Percentiles rank a stretch among this genome's conserved stretches.
These are phyloP conservation scores for Xylariaceae sp. DNA, from an alignment of 2,329 filamentous ascomycete species.

Conservation along the genomic window DNA sequence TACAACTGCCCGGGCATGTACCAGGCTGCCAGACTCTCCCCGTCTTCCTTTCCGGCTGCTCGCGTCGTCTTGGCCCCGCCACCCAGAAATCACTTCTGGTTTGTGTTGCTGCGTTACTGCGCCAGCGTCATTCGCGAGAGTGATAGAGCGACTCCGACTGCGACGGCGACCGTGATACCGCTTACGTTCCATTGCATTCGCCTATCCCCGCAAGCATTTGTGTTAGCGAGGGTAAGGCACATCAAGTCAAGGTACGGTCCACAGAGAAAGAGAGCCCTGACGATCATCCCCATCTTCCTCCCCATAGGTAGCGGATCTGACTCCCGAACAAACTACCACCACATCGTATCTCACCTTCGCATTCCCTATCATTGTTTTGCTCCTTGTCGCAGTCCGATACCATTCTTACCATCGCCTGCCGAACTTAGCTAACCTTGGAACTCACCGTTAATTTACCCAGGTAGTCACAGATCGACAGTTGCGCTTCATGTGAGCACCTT, in stretches of 20 bases:
- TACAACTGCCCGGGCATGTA: neutral
- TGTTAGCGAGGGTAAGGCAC: neutral
- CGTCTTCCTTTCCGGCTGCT: neutral
- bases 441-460: neutral
- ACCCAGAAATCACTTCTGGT: slow-evolving; percentile 8
- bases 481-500: neutral
- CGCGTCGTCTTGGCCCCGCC: slow-evolving; percentile 11
- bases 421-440: neutral
- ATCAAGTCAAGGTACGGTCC: neutral
- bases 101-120: slow-evolving; percentile 8
- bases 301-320: neutral
- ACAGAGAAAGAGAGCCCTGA: neutral
- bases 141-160: neutral
- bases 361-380: neutral
- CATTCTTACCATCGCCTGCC: neutral
- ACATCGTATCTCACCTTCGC: neutral
- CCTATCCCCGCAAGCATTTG: neutral
- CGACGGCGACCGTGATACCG: neutral
- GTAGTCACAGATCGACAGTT: neutral
- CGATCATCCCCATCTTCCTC: neutral
- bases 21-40: neutral
- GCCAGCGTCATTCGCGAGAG: slow-evolving; percentile 7
- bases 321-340: neutral
- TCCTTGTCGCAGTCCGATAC: neutral
- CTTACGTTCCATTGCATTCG: neutral